These are phyloP conservation scores for Tetrapisispora fleetii DNA, from an alignment of 805 yeast species.

Conservation along the genomic window DNA sequence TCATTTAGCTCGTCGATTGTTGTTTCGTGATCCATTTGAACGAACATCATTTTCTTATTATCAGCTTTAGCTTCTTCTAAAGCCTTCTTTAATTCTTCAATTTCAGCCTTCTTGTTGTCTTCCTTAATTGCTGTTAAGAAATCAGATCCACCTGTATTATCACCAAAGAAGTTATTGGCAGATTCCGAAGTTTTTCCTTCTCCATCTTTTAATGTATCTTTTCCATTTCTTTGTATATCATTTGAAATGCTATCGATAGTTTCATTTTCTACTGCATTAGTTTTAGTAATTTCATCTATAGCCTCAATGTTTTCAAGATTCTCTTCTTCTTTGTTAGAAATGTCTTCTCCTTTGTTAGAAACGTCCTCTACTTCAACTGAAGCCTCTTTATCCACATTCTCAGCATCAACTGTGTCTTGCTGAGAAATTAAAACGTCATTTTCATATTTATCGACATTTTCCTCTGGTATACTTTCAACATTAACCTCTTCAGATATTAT, in stretches of 20 bases:
- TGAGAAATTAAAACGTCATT: not conserved
- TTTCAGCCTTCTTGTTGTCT: constrained; percentile 28
- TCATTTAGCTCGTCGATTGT: constrained; percentile 30
- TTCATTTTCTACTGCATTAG: not conserved
- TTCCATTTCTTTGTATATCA: not conserved
- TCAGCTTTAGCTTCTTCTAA: constrained; percentile 30
- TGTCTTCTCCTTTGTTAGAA: constrained; percentile 3
- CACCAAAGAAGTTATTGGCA: constrained; percentile 5
- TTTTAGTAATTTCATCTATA: not conserved
- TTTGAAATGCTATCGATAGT: not conserved
- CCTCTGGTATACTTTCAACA: constrained; percentile 2
- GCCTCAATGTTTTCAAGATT: constrained; percentile 2
- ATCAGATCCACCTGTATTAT: constrained; percentile 11
- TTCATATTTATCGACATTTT: constrained; percentile 2
- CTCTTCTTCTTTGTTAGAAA: constrained; percentile 4
- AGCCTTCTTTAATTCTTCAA: constrained; percentile 31
- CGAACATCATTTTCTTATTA: constrained; percentile 26
- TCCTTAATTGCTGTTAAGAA: constrained; percentile 25
- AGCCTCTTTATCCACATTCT: not conserved
- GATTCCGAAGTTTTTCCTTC: not conserved
- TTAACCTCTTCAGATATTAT: constrained; percentile 1
- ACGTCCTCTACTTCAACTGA: not conserved
- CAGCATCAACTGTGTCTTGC: constrained; percentile 7
- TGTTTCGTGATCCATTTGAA: constrained; percentile 27
- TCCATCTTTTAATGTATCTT: not conserved